These are phyloP conservation scores for Neurospora sp. DNA, from an alignment of 495 filamentous ascomycete species.

Conservation along the genomic window DNA sequence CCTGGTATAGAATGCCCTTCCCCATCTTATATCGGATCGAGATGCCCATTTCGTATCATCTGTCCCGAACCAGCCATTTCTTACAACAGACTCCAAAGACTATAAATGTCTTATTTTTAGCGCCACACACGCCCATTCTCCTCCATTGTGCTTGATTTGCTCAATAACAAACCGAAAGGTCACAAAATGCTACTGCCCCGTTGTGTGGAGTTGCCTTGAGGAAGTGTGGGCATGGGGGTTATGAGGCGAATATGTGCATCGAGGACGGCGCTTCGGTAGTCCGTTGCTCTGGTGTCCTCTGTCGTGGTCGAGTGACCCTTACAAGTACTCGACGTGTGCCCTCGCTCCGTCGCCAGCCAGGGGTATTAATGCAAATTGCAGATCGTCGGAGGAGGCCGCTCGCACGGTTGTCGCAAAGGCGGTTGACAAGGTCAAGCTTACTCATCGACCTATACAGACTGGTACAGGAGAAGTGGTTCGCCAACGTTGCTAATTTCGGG, in stretches of 20 bases:
- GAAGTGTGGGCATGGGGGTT: not conserved
- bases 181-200: not conserved
- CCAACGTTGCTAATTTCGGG: conserved; percentile 97
- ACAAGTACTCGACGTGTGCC: not conserved
- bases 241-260: not conserved
- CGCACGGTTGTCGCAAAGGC: not conserved
- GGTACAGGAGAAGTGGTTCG: conserved; percentile 91
- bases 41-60: not conserved
- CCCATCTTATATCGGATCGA: not conserved
- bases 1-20: not conserved
- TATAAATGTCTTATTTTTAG: not conserved
- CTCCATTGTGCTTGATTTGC: not conserved
- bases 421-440: not conserved
- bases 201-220: not conserved
- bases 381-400: not conserved
- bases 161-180: not conserved
- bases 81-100: not conserved
- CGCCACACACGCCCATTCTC: not conserved
- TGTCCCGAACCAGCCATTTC: not conserved
- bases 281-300: not conserved
- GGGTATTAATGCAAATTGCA: not conserved
- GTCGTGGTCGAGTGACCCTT: not conserved
- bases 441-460: conserved; percentile 31
- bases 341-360: not conserved
- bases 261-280: not conserved